phyloP scores from a whole-genome alignment of 2,329 filamentous ascomycete genomes.

The Fusarium burgessii region DNA sequence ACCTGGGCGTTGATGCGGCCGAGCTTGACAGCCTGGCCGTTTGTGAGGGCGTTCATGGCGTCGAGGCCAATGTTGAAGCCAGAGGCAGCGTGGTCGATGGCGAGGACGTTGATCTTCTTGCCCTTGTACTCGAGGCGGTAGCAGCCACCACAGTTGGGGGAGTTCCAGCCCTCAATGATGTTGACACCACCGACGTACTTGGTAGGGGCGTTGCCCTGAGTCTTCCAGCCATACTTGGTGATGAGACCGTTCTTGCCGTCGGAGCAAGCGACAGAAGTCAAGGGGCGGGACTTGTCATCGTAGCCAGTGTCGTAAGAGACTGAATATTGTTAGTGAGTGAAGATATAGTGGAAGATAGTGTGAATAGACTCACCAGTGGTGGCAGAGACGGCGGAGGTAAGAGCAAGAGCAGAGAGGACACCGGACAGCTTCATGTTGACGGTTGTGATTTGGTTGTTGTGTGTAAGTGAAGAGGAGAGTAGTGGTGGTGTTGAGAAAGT shows the following conservation, averaged over 20 bases:
- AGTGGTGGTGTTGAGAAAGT: slow-evolving; percentile 17
- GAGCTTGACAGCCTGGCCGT: slow-evolving; percentile 60
- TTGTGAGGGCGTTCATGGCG: slow-evolving; percentile 68
- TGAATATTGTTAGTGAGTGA: slow-evolving; percentile 37
- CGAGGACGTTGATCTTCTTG: slow-evolving; percentile 65
- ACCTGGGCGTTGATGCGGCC: slow-evolving; percentile 66
- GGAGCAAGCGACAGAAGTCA: slow-evolving; percentile 73
- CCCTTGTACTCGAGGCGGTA: slow-evolving; percentile 66
- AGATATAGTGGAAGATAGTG: background rate
- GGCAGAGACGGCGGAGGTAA: slow-evolving; percentile 54
- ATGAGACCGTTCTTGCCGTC: slow-evolving; percentile 76
- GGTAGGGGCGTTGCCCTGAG: slow-evolving; percentile 63
- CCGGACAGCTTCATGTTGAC: slow-evolving; percentile 59
- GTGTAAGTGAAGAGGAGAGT: slow-evolving; percentile 16
- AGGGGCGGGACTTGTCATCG: slow-evolving; percentile 67
- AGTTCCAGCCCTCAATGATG: slow-evolving; percentile 68
- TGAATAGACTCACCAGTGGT: slow-evolving; percentile 47
- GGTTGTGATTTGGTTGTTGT: slow-evolving; percentile 31
- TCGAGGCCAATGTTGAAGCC: slow-evolving; percentile 69
- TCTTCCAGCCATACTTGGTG: slow-evolving; percentile 69
- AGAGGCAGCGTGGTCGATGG: slow-evolving; percentile 62
- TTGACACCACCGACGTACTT: slow-evolving; percentile 67
- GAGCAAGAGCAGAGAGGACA: slow-evolving; percentile 55
- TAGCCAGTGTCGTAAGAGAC: slow-evolving; percentile 81
- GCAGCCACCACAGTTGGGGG: slow-evolving; percentile 68